Evolutionary conservation across 2,329 filamentous ascomycete genomes (phyloP), one percentile per base, ranked within the genome.

Genomic region (Paraconiothyrium sp.): DNA sequence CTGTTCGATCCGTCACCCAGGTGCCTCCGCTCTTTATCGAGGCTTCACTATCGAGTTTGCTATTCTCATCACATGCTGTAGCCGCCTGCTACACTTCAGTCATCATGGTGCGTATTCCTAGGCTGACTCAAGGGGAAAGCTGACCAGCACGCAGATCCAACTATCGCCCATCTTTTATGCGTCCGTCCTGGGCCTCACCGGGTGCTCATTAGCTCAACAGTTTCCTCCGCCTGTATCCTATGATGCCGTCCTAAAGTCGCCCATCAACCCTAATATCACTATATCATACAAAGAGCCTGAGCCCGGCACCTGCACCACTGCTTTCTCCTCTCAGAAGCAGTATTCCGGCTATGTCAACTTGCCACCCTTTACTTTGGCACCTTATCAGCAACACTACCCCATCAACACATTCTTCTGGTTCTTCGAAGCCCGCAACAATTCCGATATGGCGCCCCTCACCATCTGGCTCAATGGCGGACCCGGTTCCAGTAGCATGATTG

Each of bases 271-370:
- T 32, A 84, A 85, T 66, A 86, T 92, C 72, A 89, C 86, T 61
- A 86, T 92, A 72, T 85, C 86, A 58, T 93, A 90, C 82, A 92
- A 90, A 71, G 80, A 83, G 39, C 86, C 86, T 2, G 83, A 86
- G 4, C 75, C 81, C 8, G 87, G 86, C 49, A 88, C 85, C 13
- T 92, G 90, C 76, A 84, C 81, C 50, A 92, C 90, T 1, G 86
- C 85, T 8, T 91, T 90, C 69, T 73, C 82, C 48, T 82, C 81
- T 0, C 90, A 92, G 76, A 85, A 88, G 74, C 90, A 92, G 74
- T 91, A 89, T 72, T 87, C 88, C 4, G 90, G 90, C 70, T 92
- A 90, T 84, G 86, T 92, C 59, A 84, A 79, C 57, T 77, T 92
- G 5, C 87, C 88, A 5, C 88, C 81, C 11, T 79, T 73, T 60